These are phyloP conservation scores for Eudorina sp. DNA, from an alignment of 139 green algal species.

Conservation along the genomic window DNA sequence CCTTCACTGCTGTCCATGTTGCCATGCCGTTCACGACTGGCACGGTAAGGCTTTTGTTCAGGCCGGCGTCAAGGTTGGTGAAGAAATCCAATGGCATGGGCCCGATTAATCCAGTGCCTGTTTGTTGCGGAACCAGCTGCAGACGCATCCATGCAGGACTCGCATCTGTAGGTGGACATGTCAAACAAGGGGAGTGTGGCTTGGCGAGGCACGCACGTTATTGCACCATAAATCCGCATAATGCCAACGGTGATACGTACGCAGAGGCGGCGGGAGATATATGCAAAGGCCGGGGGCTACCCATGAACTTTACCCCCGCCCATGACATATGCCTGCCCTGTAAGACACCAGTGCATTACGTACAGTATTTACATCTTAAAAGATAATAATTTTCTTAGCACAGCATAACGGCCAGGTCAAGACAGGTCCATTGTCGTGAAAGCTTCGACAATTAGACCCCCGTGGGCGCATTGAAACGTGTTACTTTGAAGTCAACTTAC, in stretches of 20 bases:
- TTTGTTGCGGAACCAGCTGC: not conserved
- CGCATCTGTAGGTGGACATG: not conserved
- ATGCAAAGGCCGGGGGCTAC: too few species aligned
- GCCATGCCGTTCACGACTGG: not conserved
- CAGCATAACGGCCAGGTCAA: too few species aligned
- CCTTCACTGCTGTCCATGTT: not conserved
- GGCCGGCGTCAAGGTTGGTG: not conserved
- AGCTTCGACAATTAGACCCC: too few species aligned
- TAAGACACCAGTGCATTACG: too few species aligned
- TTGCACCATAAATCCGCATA: not conserved
- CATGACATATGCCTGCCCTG: too few species aligned
- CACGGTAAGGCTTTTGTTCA: not conserved
- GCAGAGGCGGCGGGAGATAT: too few species aligned
- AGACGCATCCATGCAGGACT: not conserved
- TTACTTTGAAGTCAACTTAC: not conserved
- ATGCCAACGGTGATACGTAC: not conserved
- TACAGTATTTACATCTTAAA: too few species aligned
- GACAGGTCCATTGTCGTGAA: too few species aligned
- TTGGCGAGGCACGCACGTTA: not conserved
- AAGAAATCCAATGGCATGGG: constrained; percentile 1
- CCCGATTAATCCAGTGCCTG: not conserved
- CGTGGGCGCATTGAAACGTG: too few species aligned
- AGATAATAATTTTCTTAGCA: too few species aligned
- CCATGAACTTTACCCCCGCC: too few species aligned
- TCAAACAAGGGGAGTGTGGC: not conserved